Percentiles rank a stretch among this genome's conserved stretches.
phyloP scores from a whole-genome alignment of 148 eudicot genomes.

The Mesembryanthemum crystallinum region DNA sequence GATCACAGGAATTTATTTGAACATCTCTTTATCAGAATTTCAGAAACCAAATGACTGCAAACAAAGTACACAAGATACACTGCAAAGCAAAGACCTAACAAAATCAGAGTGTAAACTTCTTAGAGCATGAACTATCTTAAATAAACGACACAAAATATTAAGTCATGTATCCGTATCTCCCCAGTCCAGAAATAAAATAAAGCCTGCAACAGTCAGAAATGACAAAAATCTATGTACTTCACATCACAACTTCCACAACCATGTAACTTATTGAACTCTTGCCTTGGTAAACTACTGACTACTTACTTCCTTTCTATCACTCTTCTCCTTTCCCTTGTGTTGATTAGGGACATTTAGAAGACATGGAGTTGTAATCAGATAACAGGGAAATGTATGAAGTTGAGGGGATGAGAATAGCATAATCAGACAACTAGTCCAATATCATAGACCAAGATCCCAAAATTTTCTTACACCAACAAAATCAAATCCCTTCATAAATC shows the following conservation, averaged over 20 bases:
- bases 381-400: too few relatives aligned
- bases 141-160: background rate
- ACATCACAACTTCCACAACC: background rate
- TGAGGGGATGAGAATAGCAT: too few relatives aligned
- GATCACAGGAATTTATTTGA: too few relatives aligned
- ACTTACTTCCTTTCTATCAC: background rate
- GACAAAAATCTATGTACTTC: background rate
- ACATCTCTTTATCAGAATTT: too few relatives aligned
- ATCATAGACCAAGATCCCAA: background rate
- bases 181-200: background rate
- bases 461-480: too few relatives aligned
- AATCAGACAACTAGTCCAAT: too few relatives aligned
- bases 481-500: too few relatives aligned
- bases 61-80: background rate
- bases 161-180: background rate
- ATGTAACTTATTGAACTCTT: background rate
- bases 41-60: too few relatives aligned
- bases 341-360: background rate
- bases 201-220: background rate
- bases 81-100: background rate
- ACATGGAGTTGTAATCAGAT: too few relatives aligned
- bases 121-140: background rate
- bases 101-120: too few relatives aligned
- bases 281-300: background rate
- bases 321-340: background rate